Evolutionary conservation across 129 eudicot species (phyloP).

Genomic region (Flaveria robusta): DNA sequence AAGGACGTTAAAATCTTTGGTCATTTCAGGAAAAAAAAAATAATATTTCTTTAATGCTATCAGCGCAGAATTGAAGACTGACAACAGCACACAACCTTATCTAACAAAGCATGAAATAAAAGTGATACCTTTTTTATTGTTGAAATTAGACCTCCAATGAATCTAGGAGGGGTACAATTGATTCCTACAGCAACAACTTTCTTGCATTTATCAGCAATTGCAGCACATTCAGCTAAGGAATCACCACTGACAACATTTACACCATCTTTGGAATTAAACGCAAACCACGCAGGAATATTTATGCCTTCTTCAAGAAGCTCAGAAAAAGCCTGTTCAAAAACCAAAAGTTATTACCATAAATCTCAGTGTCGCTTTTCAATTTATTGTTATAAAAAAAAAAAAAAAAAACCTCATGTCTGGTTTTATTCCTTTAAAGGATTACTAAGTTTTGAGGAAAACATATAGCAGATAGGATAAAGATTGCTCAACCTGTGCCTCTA

Average conservation of each 20-base stretch:
- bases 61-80: neutral
- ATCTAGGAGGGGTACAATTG: constrained; percentile 84
- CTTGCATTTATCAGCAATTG: constrained; percentile 60
- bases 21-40: neutral
- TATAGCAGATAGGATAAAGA: neutral
- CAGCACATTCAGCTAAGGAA: constrained; percentile 65
- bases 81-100: neutral
- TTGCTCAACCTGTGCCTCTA: constrained; percentile 69
- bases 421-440: neutral
- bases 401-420: neutral
- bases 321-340: constrained; percentile 57
- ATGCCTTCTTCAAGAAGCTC: constrained; percentile 84
- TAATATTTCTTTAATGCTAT: neutral
- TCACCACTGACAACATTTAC: constrained; percentile 76
- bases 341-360: neutral
- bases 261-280: constrained; percentile 76
- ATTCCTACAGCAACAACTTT: constrained; percentile 79
- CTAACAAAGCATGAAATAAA: constrained; percentile 10
- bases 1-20: constrained; percentile 5
- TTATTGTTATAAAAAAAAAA: neutral
- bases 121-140: constrained; percentile 48
- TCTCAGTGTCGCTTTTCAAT: neutral
- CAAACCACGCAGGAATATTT: constrained; percentile 79
- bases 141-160: constrained; percentile 53
- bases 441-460: neutral